A percentile compares a stretch with the other conserved stretches of the same genome.
Evolutionary conservation across 2,329 filamentous ascomycete genomes (phyloP).

Genomic region (Emericellopsis atlantica): DNA sequence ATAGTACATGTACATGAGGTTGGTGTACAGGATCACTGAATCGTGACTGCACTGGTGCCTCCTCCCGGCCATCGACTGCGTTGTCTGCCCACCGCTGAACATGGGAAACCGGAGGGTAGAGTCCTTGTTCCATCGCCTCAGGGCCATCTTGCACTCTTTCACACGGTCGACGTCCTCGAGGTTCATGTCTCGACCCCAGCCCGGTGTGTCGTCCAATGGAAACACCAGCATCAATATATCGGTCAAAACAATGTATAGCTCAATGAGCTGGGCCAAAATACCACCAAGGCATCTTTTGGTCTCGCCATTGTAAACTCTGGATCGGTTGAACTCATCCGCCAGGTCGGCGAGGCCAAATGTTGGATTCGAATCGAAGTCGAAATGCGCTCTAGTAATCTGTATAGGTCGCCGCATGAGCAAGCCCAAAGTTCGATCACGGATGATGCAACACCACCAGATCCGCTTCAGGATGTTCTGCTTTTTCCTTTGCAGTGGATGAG

Average conservation of each 20-base stretch:
- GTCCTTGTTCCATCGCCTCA: conserved; percentile 26
- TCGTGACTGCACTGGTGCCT: conserved; percentile 21
- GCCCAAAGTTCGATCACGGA: conserved; percentile 35
- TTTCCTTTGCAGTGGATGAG: conserved; percentile 18
- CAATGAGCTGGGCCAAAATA: conserved; percentile 30
- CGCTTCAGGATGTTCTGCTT: conserved; percentile 31
- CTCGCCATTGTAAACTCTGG: conserved; percentile 29
- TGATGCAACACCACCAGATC: conserved; percentile 41
- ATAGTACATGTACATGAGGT: conserved; percentile 38
- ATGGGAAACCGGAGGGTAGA: conserved; percentile 23
- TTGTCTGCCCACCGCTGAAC: conserved; percentile 13
- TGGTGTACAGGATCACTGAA: conserved; percentile 30
- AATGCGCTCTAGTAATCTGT: conserved; percentile 33
- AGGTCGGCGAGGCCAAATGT: conserved; percentile 29
- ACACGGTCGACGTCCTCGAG: conserved; percentile 18
- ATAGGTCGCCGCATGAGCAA: conserved; percentile 35
- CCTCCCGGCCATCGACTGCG: conserved; percentile 9
- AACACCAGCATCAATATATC: conserved; percentile 32
- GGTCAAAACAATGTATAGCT: conserved; percentile 31
- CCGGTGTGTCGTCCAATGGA: conserved; percentile 25
- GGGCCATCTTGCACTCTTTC: conserved; percentile 19
- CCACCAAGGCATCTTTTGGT: conserved; percentile 30
- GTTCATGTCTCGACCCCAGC: conserved; percentile 21
- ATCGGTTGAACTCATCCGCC: conserved; percentile 28
- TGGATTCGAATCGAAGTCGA: conserved; percentile 25